phyloP scores from a whole-genome alignment of 2,329 filamentous ascomycete species.

The Akanthomyces muscarius region DNA sequence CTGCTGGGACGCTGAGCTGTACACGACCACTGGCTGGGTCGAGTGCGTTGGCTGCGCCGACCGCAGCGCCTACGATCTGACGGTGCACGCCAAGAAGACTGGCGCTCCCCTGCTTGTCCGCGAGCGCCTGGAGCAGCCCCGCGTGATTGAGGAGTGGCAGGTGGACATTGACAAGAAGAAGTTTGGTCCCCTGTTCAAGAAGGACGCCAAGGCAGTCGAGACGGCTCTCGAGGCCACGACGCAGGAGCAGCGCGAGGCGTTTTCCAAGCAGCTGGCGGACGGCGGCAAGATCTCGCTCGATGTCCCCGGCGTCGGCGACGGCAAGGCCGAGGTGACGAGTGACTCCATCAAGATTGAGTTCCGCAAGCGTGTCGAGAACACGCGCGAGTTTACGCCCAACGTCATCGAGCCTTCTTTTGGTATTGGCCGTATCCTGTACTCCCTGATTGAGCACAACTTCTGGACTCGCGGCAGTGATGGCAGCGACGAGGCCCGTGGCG shows the following conservation, averaged over 20 bases:
- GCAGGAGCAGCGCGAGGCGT: slow-evolving; percentile 76
- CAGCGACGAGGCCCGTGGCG: slow-evolving; percentile 72
- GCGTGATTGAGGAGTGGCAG: slow-evolving; percentile 80
- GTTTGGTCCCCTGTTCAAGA: slow-evolving; percentile 93
- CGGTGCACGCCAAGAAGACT: slow-evolving; percentile 89
- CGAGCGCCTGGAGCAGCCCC: slow-evolving; percentile 73
- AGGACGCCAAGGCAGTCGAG: slow-evolving; percentile 84
- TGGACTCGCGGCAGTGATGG: slow-evolving; percentile 70
- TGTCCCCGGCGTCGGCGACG: slow-evolving; percentile 61
- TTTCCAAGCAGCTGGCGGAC: slow-evolving; percentile 68
- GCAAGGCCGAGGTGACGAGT: slow-evolving; percentile 73
- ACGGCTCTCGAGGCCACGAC: slow-evolving; percentile 68
- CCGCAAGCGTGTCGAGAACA: slow-evolving; percentile 75
- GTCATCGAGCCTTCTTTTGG: slow-evolving; percentile 97
- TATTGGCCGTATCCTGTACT: slow-evolving; percentile 91
- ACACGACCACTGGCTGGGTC: slow-evolving; percentile 92
- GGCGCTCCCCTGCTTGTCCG: slow-evolving; percentile 81
- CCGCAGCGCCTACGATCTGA: slow-evolving; percentile 89
- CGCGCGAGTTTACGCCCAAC: slow-evolving; percentile 88
- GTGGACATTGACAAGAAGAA: slow-evolving; percentile 90
- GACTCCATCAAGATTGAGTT: slow-evolving; percentile 82
- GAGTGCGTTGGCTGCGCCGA: slow-evolving; percentile 98
- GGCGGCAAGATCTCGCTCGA: slow-evolving; percentile 73
- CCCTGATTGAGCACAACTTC: slow-evolving; percentile 89
- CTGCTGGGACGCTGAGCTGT: slow-evolving; percentile 95